Evolutionary conservation across 306 rosid genomes (phyloP).

Genomic region (Quercus berberidifolia): DNA sequence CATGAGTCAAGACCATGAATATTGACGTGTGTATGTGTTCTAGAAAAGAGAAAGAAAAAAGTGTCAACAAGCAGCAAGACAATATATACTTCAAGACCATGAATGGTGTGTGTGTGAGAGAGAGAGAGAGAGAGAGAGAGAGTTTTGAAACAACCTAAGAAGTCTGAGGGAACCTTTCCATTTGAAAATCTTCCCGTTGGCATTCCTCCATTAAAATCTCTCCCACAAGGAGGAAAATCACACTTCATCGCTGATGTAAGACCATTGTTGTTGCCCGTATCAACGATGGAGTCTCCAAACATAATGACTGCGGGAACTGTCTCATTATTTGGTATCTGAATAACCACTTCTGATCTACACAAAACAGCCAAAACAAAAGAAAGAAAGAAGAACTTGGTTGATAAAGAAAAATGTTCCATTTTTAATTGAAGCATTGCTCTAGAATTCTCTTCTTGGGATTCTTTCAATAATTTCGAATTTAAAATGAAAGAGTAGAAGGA

Average conservation of each 20-base stretch:
- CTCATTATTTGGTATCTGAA: background rate
- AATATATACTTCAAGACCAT: background rate
- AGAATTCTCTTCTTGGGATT: background rate
- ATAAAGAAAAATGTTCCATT: background rate
- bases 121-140: background rate
- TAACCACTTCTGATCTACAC: too few species aligned
- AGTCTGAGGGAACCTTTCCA: constrained; percentile 36
- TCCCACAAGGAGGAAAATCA: constrained; percentile 38
- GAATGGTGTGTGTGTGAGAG: background rate
- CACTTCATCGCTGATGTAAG: background rate
- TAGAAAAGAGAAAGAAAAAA: too few species aligned
- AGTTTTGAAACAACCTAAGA: constrained; percentile 14
- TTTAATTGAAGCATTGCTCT: background rate
- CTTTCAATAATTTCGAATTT: background rate
- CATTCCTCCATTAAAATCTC: constrained; percentile 18
- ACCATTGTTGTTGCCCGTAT: constrained; percentile 39
- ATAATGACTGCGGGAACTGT: constrained; percentile 6
- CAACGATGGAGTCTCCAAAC: constrained; percentile 9
- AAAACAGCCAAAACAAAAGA: too few species aligned
- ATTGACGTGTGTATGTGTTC: too few species aligned
- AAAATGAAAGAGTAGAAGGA: background rate
- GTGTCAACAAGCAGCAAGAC: too few species aligned
- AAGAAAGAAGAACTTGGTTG: background rate
- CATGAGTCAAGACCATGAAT: too few species aligned
- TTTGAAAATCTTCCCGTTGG: constrained; percentile 49